Conservation (phyloP, 2,329 filamentous ascomycete genomes). For the Dothidotthia symphoricarpi region DNA sequence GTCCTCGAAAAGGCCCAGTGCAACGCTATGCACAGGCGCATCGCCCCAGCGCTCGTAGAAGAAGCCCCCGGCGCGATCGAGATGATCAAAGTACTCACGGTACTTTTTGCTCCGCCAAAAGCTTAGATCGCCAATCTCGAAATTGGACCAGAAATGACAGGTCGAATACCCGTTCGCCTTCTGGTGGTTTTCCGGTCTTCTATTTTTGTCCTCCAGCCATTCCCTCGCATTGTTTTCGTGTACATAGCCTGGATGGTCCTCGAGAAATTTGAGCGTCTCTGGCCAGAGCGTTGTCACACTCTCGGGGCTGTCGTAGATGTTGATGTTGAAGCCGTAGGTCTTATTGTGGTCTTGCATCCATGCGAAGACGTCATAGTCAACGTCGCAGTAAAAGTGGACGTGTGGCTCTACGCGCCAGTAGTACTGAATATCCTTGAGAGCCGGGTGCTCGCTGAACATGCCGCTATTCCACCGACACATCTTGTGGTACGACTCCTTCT, state of each 20-base stretch:
- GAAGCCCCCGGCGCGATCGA: constrained; percentile 92
- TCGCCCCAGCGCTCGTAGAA: constrained; percentile 99
- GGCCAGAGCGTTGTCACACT: constrained; percentile 90
- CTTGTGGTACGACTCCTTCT: constrained; percentile 88
- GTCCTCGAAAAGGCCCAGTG: constrained; percentile 88
- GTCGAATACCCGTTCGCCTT: constrained; percentile 92
- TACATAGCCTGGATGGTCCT: constrained; percentile 77
- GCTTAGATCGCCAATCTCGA: constrained; percentile 89
- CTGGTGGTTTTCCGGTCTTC: constrained; percentile 74
- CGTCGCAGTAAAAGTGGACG: constrained; percentile 97
- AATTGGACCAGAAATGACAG: constrained; percentile 99
- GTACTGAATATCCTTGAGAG: constrained; percentile 76
- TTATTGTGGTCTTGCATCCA: constrained; percentile 99
- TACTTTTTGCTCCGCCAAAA: constrained; percentile 92
- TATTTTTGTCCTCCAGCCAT: constrained; percentile 78
- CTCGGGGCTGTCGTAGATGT: constrained; percentile 86
- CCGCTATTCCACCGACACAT: constrained; percentile 99
- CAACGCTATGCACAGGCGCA: constrained; percentile 94
- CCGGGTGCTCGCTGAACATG: constrained; percentile 95
- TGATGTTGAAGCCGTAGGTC: constrained; percentile 98
- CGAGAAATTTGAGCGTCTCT: constrained; percentile 88
- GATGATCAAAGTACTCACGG: constrained; percentile 92
- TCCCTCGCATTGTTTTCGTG: constrained; percentile 80
- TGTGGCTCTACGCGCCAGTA: constrained; percentile 99
- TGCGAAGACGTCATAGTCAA: constrained; percentile 97